These are phyloP conservation scores for Solanum medicagineum DNA, from an alignment of 257 asterid species.

Conservation along the genomic window DNA sequence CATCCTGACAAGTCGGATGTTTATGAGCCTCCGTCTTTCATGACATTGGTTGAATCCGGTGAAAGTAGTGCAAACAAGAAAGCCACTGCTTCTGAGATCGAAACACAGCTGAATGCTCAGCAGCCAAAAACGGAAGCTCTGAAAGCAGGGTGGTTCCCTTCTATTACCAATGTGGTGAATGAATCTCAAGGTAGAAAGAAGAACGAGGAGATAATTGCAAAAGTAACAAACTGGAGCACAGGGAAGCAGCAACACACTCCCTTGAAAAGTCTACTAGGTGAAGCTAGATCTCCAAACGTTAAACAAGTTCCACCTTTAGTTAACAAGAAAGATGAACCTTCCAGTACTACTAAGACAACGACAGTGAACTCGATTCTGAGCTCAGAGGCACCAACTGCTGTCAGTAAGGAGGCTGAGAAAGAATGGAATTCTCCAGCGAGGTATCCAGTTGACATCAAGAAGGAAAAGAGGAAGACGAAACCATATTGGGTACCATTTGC, in stretches of 20 bases:
- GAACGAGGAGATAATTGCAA: conserved; percentile 72
- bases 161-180: conserved; percentile 48
- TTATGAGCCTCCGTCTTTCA: conserved; percentile 67
- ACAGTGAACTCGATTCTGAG: conserved; percentile 23
- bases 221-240: conserved; percentile 65
- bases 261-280: conserved; percentile 45
- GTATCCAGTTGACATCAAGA: conserved; percentile 67
- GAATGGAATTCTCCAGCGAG: conserved; percentile 93
- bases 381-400: conserved; percentile 17
- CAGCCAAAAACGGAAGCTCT: conserved; percentile 35
- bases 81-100: conserved; percentile 39
- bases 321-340: conserved; percentile 24
- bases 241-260: conserved; percentile 63
- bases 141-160: conserved; percentile 69
- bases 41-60: conserved; percentile 53
- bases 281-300: conserved; percentile 47
- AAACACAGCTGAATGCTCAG: conserved; percentile 23
- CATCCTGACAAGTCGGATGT: conserved; percentile 30
- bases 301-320: conserved; percentile 31
- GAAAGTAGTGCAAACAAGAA: conserved; percentile 5
- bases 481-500: conserved; percentile 77
- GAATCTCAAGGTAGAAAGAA: conserved; percentile 84
- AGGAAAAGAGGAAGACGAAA: conserved; percentile 62
- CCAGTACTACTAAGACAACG: conserved; percentile 24
- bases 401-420: conserved; percentile 38